phyloP scores from a whole-genome alignment of 2,329 filamentous ascomycete genomes.

The Sporothrix variecibatus region DNA sequence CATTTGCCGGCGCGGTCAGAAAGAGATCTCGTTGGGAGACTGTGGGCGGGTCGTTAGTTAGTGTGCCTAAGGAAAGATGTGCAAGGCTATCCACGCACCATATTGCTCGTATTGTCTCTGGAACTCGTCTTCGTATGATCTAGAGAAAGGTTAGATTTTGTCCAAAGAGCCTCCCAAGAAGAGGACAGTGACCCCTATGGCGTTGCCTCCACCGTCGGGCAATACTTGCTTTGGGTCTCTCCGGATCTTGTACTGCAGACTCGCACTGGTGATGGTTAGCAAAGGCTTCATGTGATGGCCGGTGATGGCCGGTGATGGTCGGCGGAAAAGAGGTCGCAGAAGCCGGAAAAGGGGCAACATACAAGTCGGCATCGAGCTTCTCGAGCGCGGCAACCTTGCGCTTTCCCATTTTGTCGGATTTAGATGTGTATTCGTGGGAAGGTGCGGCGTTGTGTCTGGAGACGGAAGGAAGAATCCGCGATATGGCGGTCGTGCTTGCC shows the following conservation, averaged over 20 bases:
- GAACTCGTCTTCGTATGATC: slow-evolving; percentile 77
- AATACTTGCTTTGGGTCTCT: slow-evolving; percentile 65
- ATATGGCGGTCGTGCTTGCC: slow-evolving; percentile 7
- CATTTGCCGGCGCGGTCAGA: slow-evolving; percentile 75
- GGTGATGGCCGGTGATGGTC: neutral
- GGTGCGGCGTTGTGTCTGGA: neutral
- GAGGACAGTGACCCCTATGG: no score
- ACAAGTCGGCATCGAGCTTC: slow-evolving; percentile 89
- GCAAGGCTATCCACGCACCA: slow-evolving; percentile 45
- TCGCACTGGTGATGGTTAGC: slow-evolving; percentile 60
- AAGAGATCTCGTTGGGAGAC: slow-evolving; percentile 84
- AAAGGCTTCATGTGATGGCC: neutral
- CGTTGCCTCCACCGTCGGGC: no score
- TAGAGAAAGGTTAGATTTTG: slow-evolving; percentile 37
- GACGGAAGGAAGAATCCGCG: neutral
- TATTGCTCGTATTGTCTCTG: slow-evolving; percentile 87
- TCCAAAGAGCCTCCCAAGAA: neutral
- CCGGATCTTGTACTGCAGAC: slow-evolving; percentile 85
- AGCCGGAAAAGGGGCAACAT: slow-evolving; percentile 10
- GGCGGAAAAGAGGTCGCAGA: slow-evolving; percentile 8
- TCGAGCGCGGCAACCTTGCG: slow-evolving; percentile 89
- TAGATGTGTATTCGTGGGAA: neutral
- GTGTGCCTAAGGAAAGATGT: neutral
- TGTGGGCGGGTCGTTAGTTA: neutral
- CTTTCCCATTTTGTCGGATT: slow-evolving; percentile 65